Evolutionary conservation across 176 grass and related monocot species (phyloP).

Genomic region (Oropetium thomaeum): DNA sequence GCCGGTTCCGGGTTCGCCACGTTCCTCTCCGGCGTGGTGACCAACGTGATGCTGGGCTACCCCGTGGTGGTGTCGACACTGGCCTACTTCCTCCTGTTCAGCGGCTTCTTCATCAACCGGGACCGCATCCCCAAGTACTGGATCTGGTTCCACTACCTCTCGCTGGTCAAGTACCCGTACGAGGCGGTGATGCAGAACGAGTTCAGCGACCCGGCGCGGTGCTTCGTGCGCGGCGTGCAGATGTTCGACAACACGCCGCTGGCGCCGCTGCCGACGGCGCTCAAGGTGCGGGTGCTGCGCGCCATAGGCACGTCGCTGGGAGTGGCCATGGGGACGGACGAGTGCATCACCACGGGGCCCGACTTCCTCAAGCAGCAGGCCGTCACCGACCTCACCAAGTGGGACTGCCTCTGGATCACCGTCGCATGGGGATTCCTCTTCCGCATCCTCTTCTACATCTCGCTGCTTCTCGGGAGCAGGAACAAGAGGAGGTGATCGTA

Average conservation of each 20-base stretch:
- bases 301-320: constrained; percentile 68
- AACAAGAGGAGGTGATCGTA: constrained; percentile 81
- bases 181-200: constrained; percentile 96
- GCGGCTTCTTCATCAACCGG: constrained; percentile 94
- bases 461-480: constrained; percentile 76
- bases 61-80: constrained; percentile 80
- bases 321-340: constrained; percentile 48
- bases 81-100: constrained; percentile 94
- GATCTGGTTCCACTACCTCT: constrained; percentile 99
- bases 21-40: constrained; percentile 88
- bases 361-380: constrained; percentile 73
- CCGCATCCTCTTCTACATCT: constrained; percentile 81
- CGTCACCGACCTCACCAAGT: constrained; percentile 78
- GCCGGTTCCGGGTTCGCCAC: constrained; percentile 86
- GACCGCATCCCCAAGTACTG: constrained; percentile 81
- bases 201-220: constrained; percentile 64
- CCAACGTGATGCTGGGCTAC: constrained; percentile 75
- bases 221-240: constrained; percentile 85
- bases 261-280: constrained; percentile 32
- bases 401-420: constrained; percentile 94
- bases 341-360: constrained; percentile 79
- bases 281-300: constrained; percentile 68
- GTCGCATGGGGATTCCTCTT: constrained; percentile 89
- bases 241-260: constrained; percentile 99
- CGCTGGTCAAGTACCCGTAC: constrained; percentile 96